Evolutionary conservation across 148 eudicot species (phyloP).

Genomic region (Diospyros lotus): DNA sequence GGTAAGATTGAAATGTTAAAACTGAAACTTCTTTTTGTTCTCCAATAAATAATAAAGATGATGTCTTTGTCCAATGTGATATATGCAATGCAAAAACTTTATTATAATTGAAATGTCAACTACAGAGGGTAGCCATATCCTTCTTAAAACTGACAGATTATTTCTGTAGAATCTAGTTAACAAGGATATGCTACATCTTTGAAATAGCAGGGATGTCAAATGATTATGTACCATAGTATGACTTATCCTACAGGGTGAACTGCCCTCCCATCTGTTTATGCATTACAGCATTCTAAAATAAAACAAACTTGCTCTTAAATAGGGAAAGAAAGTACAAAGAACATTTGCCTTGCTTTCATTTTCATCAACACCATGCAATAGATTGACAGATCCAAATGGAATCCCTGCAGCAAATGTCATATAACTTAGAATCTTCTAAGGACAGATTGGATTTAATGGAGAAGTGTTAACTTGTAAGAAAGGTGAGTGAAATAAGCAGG

Average conservation of each 20-base stretch:
- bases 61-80: neutral
- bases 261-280: neutral
- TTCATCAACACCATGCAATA: slow-evolving; percentile 90
- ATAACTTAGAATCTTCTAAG: neutral
- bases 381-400: slow-evolving; percentile 94
- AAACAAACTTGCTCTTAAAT: slow-evolving; percentile 16
- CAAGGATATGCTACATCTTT: neutral
- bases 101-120: neutral
- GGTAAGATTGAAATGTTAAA: neutral
- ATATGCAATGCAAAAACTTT: neutral
- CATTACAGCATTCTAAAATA: neutral
- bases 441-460: neutral
- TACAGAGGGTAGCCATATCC: neutral
- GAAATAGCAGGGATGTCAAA: neutral
- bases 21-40: neutral
- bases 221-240: neutral
- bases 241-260: neutral
- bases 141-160: neutral
- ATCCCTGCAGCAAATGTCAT: slow-evolving; percentile 59
- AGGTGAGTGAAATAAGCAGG: neutral
- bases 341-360: slow-evolving; percentile 87
- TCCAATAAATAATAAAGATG: neutral
- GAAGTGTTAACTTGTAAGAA: neutral
- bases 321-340: slow-evolving; percentile 26
- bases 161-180: neutral